Evolutionary conservation across 805 yeast species (phyloP).

Genomic region (Teunomyces lycoperdinae): DNA sequence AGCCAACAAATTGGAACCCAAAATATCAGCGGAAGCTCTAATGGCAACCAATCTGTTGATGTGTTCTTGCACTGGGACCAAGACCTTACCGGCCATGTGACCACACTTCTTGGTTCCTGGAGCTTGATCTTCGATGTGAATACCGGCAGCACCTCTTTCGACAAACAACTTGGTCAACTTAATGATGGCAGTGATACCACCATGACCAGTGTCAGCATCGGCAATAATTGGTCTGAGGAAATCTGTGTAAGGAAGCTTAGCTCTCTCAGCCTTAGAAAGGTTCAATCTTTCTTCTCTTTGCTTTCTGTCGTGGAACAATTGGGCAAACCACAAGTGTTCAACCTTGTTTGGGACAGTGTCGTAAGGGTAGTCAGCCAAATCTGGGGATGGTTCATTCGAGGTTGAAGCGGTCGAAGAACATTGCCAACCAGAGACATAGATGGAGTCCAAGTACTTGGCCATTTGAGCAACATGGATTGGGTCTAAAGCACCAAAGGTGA

Average conservation of each 20-base stretch:
- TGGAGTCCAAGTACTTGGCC: conserved; percentile 91
- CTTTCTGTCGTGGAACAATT: conserved; percentile 94
- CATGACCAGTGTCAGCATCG: conserved; percentile 98
- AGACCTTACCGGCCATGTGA: conserved; percentile 98
- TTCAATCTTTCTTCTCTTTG: conserved; percentile 82
- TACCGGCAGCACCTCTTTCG: conserved; percentile 98
- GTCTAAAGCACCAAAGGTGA: conserved; percentile 94
- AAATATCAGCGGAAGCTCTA: conserved; percentile 91
- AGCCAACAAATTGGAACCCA: conserved; percentile 79
- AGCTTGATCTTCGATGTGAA: conserved; percentile 98
- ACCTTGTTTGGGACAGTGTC: conserved; percentile 99
- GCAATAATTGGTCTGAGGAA: conserved; percentile 93
- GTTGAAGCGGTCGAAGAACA: conserved; percentile 97
- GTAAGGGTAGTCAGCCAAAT: conserved; percentile 97
- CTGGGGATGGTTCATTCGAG: conserved; percentile 97
- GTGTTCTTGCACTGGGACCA: conserved; percentile 97
- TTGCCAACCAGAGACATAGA: conserved; percentile 98
- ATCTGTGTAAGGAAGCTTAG: conserved; percentile 72
- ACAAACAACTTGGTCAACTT: conserved; percentile 94
- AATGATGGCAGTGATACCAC: conserved; percentile 95
- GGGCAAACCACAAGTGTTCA: conserved; percentile 95
- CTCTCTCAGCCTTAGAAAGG: conserved; percentile 60
- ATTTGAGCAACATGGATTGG: conserved; percentile 95
- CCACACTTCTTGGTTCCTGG: conserved; percentile 99
- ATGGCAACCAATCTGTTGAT: conserved; percentile 91